Evolutionary conservation across 2,329 filamentous ascomycete species (phyloP).

Genomic region (Cladosporium phlei): DNA sequence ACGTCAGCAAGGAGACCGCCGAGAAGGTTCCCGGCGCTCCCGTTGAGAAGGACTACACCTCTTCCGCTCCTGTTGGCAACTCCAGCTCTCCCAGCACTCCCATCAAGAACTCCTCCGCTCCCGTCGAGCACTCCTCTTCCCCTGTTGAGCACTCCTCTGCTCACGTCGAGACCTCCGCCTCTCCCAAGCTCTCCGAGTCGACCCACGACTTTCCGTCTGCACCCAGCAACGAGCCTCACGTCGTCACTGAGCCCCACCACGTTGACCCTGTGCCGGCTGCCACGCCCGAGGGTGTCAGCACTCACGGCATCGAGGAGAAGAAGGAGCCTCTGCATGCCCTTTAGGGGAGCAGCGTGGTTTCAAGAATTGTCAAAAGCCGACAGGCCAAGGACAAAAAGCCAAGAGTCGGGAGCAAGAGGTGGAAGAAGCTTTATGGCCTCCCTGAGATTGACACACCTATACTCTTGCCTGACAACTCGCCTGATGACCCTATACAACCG

Average conservation of each 20-base stretch:
- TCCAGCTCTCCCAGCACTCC: background rate
- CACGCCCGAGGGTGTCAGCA: background rate
- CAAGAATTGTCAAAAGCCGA: background rate
- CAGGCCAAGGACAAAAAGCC: background rate
- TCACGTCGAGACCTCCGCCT: slow-evolving; percentile 1
- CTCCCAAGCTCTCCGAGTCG: too few species aligned
- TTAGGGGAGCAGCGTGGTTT: background rate
- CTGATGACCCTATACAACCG: slow-evolving; percentile 1
- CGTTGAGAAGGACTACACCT: slow-evolving; percentile 15
- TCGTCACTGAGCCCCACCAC: background rate
- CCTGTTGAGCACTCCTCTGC: slow-evolving; percentile 1
- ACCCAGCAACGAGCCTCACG: slow-evolving; percentile 8
- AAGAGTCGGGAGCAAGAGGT: slow-evolving; percentile 2
- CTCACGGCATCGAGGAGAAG: slow-evolving; percentile 9
- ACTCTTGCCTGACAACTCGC: too few species aligned
- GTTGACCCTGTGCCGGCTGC: background rate
- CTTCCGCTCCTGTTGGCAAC: background rate
- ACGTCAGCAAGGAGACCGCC: slow-evolving; percentile 32
- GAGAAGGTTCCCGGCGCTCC: slow-evolving; percentile 21
- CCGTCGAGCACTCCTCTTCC: slow-evolving; percentile 13
- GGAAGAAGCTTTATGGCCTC: background rate
- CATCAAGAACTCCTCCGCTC: slow-evolving; percentile 7
- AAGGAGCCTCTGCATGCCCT: slow-evolving; percentile 4
- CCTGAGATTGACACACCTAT: background rate
- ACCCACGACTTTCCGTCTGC: slow-evolving; percentile 14